phyloP scores from a whole-genome alignment of 345 rosid genomes.

The sweet orange (Citrus sinensis) region DNA sequence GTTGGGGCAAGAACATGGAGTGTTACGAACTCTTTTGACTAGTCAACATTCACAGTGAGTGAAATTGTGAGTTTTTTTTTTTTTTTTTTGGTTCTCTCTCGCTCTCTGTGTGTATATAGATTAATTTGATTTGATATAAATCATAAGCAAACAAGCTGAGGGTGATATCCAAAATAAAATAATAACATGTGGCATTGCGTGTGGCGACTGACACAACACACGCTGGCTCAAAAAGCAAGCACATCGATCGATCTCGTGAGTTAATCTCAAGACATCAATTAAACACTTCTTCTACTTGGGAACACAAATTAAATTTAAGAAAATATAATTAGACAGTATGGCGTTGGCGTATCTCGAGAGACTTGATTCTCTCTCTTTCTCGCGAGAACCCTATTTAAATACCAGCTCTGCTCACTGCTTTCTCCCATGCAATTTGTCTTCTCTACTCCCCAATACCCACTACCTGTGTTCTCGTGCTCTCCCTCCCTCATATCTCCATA shows the following conservation, averaged over 20 bases:
- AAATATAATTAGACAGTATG: conserved; percentile 28
- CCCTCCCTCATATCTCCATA: conserved; percentile 18
- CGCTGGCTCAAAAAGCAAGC: conserved; percentile 19
- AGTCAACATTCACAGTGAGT: conserved; percentile 20
- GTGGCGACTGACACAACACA: conserved; percentile 35
- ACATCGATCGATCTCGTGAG: neutral
- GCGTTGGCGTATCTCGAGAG: conserved; percentile 25
- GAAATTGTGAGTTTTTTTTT: neutral
- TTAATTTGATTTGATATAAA: neutral
- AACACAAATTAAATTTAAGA: conserved; percentile 8
- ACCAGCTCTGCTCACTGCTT: conserved; percentile 22
- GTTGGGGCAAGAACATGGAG: conserved; percentile 31
- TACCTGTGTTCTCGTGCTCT: conserved; percentile 16
- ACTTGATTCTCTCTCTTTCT: conserved; percentile 25
- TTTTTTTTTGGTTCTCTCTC: too few species aligned
- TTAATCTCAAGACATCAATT: neutral
- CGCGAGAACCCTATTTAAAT: conserved; percentile 45
- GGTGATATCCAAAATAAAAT: neutral
- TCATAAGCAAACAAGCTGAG: neutral
- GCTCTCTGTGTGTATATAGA: neutral
- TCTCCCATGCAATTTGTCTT: conserved; percentile 49
- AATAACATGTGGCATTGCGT: conserved; percentile 27
- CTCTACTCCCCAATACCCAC: conserved; percentile 29
- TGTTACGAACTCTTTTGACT: conserved; percentile 30
- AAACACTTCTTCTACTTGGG: conserved; percentile 1